A percentile compares a stretch with the other conserved stretches of the same genome.
Conservation (phyloP, 192 early-diverging fungal genomes). For the Chytriomyces sp. region DNA sequence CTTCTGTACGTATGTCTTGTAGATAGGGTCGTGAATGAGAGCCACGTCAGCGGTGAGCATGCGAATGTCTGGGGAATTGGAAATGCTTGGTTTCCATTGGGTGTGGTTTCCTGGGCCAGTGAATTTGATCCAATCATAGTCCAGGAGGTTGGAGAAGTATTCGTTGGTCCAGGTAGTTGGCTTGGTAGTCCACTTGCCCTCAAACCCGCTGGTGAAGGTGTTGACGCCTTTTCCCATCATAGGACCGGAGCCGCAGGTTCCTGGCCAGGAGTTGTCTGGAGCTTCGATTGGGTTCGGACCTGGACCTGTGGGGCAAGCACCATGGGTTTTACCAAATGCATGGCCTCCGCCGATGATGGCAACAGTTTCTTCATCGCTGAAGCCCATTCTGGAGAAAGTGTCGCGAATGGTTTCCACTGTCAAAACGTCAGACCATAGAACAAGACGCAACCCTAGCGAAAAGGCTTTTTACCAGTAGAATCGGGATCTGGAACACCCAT, state of each 20-base stretch:
- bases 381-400: slow-evolving; percentile 37
- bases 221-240: slow-evolving; percentile 35
- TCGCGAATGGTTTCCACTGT: slow-evolving; percentile 4
- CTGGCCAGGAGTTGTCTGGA: slow-evolving; percentile 20
- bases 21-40: slow-evolving; percentile 16
- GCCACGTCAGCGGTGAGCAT: slow-evolving; percentile 37
- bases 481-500: slow-evolving; percentile 11
- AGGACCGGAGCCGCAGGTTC: slow-evolving; percentile 26
- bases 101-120: slow-evolving; percentile 32
- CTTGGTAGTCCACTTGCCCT: slow-evolving; percentile 79
- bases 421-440: background rate
- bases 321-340: slow-evolving; percentile 32
- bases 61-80: slow-evolving; percentile 5
- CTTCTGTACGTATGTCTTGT: background rate
- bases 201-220: slow-evolving; percentile 64
- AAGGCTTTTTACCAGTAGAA: background rate
- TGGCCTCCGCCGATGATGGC: slow-evolving; percentile 67
- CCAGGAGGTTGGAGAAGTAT: slow-evolving; percentile 65
- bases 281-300: slow-evolving; percentile 26
- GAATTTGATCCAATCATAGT: slow-evolving; percentile 31
- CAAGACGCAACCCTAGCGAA: background rate
- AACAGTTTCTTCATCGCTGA: slow-evolving; percentile 78
- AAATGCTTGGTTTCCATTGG: slow-evolving; percentile 28
- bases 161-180: slow-evolving; percentile 83
- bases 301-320: slow-evolving; percentile 23